A percentile compares a stretch with the other conserved stretches of the same genome.
Conservation (phyloP, 2,329 filamentous ascomycete genomes). For the Alternaria triticimaculans region DNA sequence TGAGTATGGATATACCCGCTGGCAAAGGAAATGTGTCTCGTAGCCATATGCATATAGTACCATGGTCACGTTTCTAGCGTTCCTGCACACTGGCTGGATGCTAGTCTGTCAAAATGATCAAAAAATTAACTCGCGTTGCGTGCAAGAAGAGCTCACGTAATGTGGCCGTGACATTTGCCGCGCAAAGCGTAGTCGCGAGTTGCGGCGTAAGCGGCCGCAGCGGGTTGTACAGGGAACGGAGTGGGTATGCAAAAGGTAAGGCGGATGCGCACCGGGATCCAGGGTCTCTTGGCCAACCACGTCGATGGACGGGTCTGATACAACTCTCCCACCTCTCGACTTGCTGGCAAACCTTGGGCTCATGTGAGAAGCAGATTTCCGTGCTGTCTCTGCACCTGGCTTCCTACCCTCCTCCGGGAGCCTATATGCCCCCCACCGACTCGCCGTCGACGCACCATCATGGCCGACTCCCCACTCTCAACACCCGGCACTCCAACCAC, state of each 20-base stretch:
- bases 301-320: conserved; percentile 17
- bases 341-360: conserved; percentile 30
- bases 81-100: not conserved
- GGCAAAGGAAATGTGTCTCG: conserved; percentile 10
- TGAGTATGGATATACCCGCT: conserved; percentile 29
- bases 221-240: conserved; percentile 21
- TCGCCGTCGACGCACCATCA: conserved; percentile 37
- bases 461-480: conserved; percentile 43
- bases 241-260: conserved; percentile 8
- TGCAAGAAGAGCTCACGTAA: not conserved
- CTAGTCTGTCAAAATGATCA: not conserved
- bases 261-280: conserved; percentile 18
- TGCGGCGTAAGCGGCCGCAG: conserved; percentile 15
- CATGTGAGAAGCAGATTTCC: conserved; percentile 25
- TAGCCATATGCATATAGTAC: not conserved
- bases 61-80: not conserved
- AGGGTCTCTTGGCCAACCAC: conserved; percentile 21
- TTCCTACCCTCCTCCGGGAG: conserved; percentile 31
- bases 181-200: conserved; percentile 12
- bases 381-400: conserved; percentile 30
- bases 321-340: conserved; percentile 16
- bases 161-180: not conserved
- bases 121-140: not conserved
- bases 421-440: conserved; percentile 31
- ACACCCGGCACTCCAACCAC: conserved; percentile 35